Evolutionary conservation across 352 stramenopile species (phyloP).

Genomic region (Pythium sukuiense): DNA sequence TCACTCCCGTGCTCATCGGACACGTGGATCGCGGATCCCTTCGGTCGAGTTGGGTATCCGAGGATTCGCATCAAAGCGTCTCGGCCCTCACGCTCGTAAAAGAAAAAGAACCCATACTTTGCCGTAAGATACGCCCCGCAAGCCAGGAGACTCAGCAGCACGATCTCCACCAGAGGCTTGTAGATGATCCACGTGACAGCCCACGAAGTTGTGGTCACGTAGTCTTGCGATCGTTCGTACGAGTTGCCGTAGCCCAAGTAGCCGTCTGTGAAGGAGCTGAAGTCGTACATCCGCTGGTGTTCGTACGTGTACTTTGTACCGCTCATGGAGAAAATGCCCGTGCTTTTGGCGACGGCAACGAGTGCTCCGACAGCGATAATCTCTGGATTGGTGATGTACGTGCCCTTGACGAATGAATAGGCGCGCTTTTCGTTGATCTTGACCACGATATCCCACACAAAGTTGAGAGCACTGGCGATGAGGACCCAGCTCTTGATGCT

Average conservation of each 20-base stretch:
- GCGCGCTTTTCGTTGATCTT: slow-evolving; percentile 13
- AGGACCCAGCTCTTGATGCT: slow-evolving; percentile 26
- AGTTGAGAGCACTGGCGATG: slow-evolving; percentile 7
- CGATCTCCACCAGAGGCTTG: slow-evolving; percentile 19
- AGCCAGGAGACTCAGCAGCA: slow-evolving; percentile 3
- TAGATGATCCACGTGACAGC: slow-evolving; percentile 22
- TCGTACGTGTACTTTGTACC: slow-evolving; percentile 19
- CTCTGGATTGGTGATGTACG: slow-evolving; percentile 23
- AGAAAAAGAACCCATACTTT: slow-evolving; percentile 18
- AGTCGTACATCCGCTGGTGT: slow-evolving; percentile 21
- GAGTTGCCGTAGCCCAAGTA: slow-evolving; percentile 22
- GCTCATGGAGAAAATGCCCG: slow-evolving; percentile 21
- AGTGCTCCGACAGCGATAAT: slow-evolving; percentile 19
- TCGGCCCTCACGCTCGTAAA: slow-evolving; percentile 11
- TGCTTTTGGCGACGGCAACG: slow-evolving; percentile 1
- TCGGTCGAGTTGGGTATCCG: slow-evolving; percentile 6
- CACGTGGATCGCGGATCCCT: neutral
- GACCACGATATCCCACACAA: slow-evolving; percentile 19
- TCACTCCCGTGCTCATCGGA: slow-evolving; percentile 3
- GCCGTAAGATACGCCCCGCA: slow-evolving; percentile 5
- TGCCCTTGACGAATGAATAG: slow-evolving; percentile 19
- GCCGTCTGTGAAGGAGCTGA: slow-evolving; percentile 15
- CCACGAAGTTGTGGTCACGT: slow-evolving; percentile 14
- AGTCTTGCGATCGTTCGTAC: slow-evolving; percentile 17
- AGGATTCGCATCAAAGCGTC: slow-evolving; percentile 4